Evolutionary conservation across 495 filamentous ascomycete species (phyloP).

Genomic region (Tuber aestivum): DNA sequence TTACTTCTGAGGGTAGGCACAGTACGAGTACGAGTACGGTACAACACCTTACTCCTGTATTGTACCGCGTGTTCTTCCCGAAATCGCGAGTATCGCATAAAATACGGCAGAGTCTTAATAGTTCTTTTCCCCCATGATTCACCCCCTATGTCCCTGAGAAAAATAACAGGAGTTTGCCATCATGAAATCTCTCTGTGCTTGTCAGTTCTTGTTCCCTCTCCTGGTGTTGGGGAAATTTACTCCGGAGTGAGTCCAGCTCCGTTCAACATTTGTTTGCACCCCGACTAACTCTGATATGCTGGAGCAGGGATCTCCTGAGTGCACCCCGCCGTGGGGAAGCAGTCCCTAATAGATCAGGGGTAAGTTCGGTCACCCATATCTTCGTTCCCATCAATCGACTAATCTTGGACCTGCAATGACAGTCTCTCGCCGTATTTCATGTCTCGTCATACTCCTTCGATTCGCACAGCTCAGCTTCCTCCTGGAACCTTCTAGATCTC

Average conservation of each 20-base stretch:
- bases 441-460: conserved; percentile 75
- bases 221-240: conserved; percentile 21
- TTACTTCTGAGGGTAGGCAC: not conserved
- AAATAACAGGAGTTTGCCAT: not conserved
- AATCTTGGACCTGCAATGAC: conserved; percentile 12
- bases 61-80: not conserved
- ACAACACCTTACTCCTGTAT: not conserved
- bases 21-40: too few relatives aligned
- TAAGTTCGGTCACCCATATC: conserved; percentile 10
- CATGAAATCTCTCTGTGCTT: not conserved
- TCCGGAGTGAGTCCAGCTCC: conserved; percentile 23
- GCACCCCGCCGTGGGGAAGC: conserved; percentile 75
- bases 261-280: conserved; percentile 1
- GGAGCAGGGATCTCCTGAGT: conserved; percentile 61
- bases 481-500: conserved; percentile 71
- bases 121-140: not conserved
- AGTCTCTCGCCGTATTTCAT: conserved; percentile 37
- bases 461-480: conserved; percentile 63
- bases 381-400: conserved; percentile 3
- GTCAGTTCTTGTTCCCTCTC: not conserved
- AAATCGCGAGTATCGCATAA: not conserved
- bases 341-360: conserved; percentile 55
- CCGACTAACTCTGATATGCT: not conserved
- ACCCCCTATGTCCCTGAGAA: not conserved
- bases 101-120: not conserved